Evolutionary conservation across 176 grass and related monocot species (phyloP).

Genomic region (Phragmites australis): DNA sequence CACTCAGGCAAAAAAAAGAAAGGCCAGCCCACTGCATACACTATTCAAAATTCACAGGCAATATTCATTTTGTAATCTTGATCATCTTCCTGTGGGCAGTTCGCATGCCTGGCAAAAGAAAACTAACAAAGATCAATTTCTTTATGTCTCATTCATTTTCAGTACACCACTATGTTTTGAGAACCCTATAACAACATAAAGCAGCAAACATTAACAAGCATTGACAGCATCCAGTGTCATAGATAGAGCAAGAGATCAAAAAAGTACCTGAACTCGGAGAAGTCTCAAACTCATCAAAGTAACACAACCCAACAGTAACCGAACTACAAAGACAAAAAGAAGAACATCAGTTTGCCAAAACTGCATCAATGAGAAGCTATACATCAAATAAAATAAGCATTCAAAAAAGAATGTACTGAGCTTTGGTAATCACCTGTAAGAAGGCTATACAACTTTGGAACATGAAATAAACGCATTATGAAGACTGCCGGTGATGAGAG

Average conservation of each 20-base stretch:
- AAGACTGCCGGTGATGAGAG: conserved; percentile 60
- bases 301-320: conserved; percentile 63
- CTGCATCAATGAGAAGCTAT: conserved; percentile 19
- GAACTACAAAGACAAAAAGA: conserved; percentile 54
- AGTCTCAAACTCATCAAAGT: conserved; percentile 62
- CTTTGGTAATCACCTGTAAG: conserved; percentile 55
- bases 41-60: not conserved
- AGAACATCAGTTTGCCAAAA: conserved; percentile 31
- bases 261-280: conserved; percentile 80
- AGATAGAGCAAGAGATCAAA: conserved; percentile 18
- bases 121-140: conserved; percentile 5
- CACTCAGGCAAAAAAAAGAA: not conserved
- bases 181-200: conserved; percentile 1
- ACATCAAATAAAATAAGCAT: conserved; percentile 29
- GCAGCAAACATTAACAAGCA: not conserved
- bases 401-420: conserved; percentile 13
- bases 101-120: not conserved
- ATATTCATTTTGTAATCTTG: conserved; percentile 9
- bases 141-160: conserved; percentile 8
- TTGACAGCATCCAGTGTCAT: conserved; percentile 9
- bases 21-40: not conserved
- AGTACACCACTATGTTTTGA: not conserved
- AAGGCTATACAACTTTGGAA: conserved; percentile 80
- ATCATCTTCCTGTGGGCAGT: not conserved
- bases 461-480: conserved; percentile 52